These are phyloP conservation scores for Clathrus columnatus DNA, from an alignment of 768 basidiomycete species.

Conservation along the genomic window DNA sequence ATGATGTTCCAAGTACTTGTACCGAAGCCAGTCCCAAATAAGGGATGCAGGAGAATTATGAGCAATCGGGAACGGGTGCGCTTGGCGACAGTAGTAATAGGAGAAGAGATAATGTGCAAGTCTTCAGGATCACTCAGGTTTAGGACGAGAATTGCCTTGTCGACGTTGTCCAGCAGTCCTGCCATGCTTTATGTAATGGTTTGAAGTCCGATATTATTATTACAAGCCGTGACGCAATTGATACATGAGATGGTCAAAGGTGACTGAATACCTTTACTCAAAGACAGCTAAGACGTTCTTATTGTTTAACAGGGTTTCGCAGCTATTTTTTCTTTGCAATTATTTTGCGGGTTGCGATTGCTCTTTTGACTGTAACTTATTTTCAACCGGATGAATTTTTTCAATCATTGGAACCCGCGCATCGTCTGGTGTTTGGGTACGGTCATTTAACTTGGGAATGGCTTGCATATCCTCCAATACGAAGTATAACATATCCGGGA, in stretches of 20 bases:
- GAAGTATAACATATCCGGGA: slow-evolving; percentile 74
- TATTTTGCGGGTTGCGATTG: slow-evolving; percentile 47
- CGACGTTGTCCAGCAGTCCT: neutral
- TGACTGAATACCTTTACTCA: neutral
- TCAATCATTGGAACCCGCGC: slow-evolving; percentile 89
- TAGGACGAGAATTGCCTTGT: slow-evolving; percentile 3
- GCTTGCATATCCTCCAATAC: slow-evolving; percentile 58
- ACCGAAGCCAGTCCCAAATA: neutral
- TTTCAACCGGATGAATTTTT: slow-evolving; percentile 98
- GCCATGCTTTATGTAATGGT: neutral
- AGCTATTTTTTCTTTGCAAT: slow-evolving; percentile 18
- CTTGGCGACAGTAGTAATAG: slow-evolving; percentile 2
- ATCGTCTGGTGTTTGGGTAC: slow-evolving; percentile 82
- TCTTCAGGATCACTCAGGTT: slow-evolving; percentile 1
- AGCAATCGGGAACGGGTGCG: slow-evolving; percentile 2
- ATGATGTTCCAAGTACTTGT: slow-evolving; percentile 53
- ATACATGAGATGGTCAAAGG: neutral
- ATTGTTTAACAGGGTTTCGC: neutral
- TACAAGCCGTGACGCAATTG: neutral
- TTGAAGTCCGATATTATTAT: neutral
- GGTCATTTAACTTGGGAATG: slow-evolving; percentile 97
- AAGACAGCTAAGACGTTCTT: neutral
- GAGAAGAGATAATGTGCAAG: neutral
- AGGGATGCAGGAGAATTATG: neutral
- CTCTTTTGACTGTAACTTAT: slow-evolving; percentile 68